Evolutionary conservation across 129 eudicot species (phyloP), one percentile per base, ranked within the genome.

Genomic region (Centaurea solstitialis): DNA sequence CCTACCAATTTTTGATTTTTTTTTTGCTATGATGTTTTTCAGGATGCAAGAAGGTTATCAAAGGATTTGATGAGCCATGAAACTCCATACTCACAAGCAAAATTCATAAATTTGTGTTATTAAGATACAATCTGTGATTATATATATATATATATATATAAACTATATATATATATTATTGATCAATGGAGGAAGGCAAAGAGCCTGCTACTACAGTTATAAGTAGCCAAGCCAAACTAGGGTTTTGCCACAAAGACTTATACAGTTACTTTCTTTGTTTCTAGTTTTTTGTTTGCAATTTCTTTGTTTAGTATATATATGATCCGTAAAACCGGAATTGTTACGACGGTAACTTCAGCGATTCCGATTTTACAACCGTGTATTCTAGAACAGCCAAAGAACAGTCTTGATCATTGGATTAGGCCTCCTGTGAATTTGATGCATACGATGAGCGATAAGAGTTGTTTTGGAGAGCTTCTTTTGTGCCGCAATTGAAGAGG

Each of bases 391-490:
- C 72, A 79, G 4, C 41, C 79, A 43, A 72, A 77, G 59, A 78
- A 57, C 77, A 73, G 57, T 86, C 83, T 94, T 62, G 91, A 86
- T 17, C 81, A 37, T 72, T 94, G 91, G 98, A 94, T 86, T 67
- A 80, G 59, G 33, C 91, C 98, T 33, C 92, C 93, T 7, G 86
- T 96, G 3, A 76, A 94, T 68, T 81, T 92, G 87, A 73, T 90
- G 57, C 98, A 94, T 68, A 37, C 78, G 9, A 90, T 94, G 97
- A 90, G 78, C 78, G 98, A 94, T 18, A 65, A 75, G 96, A 94
- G 88, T 81, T 94, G 20, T 85, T 92, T 30, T 94, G 98, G 98
- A 87, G 96, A 77, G 97, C 98, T 13, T 86, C 98, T 30, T 80
- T 92, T 57, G 89, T 76, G 73, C 96, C 98, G 10, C 85, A 85